Percentiles rank a stretch among this genome's conserved stretches.
Conservation (phyloP, 129 eudicot species). For the Saposhnikovia divaricata region DNA sequence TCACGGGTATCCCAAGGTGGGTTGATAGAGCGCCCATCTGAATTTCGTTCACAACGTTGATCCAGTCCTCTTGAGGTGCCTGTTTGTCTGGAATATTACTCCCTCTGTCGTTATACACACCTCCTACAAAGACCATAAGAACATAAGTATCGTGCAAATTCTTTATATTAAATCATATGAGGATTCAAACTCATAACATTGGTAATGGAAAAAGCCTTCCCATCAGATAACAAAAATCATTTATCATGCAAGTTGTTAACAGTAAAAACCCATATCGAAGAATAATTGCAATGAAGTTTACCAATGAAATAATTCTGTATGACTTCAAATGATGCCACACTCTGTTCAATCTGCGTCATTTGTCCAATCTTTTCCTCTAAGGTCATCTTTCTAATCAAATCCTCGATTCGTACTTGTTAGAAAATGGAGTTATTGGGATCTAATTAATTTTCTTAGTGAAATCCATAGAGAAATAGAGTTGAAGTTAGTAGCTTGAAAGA, state of each 20-base stretch:
- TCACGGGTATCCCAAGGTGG: not conserved
- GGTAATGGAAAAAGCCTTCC: not conserved
- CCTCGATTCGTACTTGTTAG: slow-evolving; percentile 31
- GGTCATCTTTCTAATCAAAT: slow-evolving; percentile 47
- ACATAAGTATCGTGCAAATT: not conserved
- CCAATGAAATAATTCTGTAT: not conserved
- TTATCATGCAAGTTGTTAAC: not conserved
- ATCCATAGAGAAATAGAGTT: too few species aligned
- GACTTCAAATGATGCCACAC: not conserved
- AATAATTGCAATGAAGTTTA: not conserved
- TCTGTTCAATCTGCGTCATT: slow-evolving; percentile 17
- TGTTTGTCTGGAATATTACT: not conserved
- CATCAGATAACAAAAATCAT: not conserved
- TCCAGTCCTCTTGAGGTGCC: not conserved
- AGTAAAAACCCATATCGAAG: not conserved
- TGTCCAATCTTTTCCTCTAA: slow-evolving; percentile 64
- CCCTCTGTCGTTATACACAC: not conserved
- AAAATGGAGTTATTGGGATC: too few species aligned
- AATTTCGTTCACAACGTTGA: not conserved
- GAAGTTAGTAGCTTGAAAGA: too few species aligned
- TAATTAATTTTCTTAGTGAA: too few species aligned
- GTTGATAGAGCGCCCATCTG: not conserved
- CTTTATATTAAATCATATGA: not conserved
- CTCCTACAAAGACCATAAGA: not conserved
- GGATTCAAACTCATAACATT: not conserved